phyloP scores from a whole-genome alignment of 441 rosid species.

The Croton setiger region DNA sequence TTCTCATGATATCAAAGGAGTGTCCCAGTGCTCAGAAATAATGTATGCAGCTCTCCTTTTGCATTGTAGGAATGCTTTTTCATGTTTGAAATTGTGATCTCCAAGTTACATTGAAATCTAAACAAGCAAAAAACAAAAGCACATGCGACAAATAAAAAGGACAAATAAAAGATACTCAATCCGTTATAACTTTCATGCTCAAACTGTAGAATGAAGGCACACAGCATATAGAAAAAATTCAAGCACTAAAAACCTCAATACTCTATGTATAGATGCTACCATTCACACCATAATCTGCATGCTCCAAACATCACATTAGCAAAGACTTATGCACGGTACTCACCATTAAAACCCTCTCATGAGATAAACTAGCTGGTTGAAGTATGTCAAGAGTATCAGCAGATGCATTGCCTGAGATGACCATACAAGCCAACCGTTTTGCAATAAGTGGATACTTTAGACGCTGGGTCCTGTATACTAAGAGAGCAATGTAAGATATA shows the following conservation, averaged over 20 bases:
- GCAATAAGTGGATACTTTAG: constrained; percentile 79
- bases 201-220: not conserved
- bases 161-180: not conserved
- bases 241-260: not conserved
- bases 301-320: not conserved
- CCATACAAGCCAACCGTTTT: constrained; percentile 73
- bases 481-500: constrained; percentile 7
- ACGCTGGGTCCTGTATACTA: constrained; percentile 47
- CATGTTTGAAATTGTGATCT: not conserved
- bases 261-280: not conserved
- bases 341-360: constrained; percentile 50
- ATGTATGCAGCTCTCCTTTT: not conserved
- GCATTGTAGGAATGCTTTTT: not conserved
- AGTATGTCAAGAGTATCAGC: constrained; percentile 60
- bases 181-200: not conserved
- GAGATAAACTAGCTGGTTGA: constrained; percentile 58
- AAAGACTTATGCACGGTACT: constrained; percentile 17
- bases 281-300: not conserved
- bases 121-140: not conserved
- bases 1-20: not conserved
- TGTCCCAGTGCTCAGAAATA: not conserved
- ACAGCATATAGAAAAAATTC: not conserved
- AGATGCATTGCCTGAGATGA: constrained; percentile 53
- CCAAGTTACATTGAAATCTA: not conserved
- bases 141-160: not conserved